These are phyloP conservation scores for Lasiodiplodia sp. DNA, from an alignment of 2,329 filamentous ascomycete species.

Conservation along the genomic window DNA sequence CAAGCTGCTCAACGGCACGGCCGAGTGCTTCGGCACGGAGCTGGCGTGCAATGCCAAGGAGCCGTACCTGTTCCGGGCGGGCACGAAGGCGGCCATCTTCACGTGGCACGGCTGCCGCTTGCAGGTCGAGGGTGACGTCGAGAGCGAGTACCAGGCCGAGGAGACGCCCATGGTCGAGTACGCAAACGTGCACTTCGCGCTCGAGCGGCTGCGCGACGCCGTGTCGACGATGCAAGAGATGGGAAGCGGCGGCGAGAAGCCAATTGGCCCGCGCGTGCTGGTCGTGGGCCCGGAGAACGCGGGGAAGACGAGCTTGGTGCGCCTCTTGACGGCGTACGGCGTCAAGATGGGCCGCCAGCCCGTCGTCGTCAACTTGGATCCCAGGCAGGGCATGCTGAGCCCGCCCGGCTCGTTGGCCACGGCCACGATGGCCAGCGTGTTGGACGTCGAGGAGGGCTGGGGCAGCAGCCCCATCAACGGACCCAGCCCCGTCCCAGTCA, in stretches of 20 bases:
- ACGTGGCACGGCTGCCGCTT: conserved; percentile 91
- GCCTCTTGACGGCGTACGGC: conserved; percentile 80
- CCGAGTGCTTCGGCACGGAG: conserved; percentile 95
- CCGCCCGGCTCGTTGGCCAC: conserved; percentile 80
- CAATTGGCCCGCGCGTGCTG: conserved; percentile 79
- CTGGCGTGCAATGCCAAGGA: conserved; percentile 73
- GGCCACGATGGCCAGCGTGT: conserved; percentile 82
- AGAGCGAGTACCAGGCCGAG: conserved; percentile 73
- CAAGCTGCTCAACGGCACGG: conserved; percentile 78
- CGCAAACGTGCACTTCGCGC: conserved; percentile 85
- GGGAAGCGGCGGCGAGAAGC: conserved; percentile 31
- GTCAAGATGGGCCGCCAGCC: conserved; percentile 77
- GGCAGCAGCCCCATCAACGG: conserved; percentile 90
- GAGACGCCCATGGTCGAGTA: conserved; percentile 81
- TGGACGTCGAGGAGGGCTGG: conserved; percentile 90
- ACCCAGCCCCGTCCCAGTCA: conserved; percentile 85
- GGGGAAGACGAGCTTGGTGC: conserved; percentile 84
- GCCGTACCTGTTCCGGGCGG: conserved; percentile 76
- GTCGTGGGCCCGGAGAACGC: conserved; percentile 78
- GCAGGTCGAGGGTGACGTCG: conserved; percentile 76
- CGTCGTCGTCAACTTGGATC: conserved; percentile 83
- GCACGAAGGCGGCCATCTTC: conserved; percentile 85
- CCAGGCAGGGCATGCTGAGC: conserved; percentile 67
- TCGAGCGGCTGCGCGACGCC: conserved; percentile 74
- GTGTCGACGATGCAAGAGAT: conserved; percentile 48